These are phyloP conservation scores for Eucalyptus erythrocorys DNA, from an alignment of 345 rosid species.

Conservation along the genomic window DNA sequence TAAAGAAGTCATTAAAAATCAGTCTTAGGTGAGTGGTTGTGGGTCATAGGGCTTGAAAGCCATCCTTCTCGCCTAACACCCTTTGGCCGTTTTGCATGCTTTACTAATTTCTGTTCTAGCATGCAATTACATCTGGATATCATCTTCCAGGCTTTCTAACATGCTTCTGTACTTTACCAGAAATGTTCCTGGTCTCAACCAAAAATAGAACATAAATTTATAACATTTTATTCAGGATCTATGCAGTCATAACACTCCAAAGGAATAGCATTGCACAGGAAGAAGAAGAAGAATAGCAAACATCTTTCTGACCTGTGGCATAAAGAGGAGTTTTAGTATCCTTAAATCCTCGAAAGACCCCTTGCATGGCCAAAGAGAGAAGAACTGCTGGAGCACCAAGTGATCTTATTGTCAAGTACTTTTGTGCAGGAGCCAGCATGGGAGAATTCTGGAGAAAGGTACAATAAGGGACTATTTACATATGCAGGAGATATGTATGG, in stretches of 20 bases:
- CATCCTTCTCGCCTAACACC: neutral
- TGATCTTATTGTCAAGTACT: slow-evolving; percentile 63
- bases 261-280: neutral
- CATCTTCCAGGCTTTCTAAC: neutral
- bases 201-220: neutral
- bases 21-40: neutral
- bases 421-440: slow-evolving; percentile 62
- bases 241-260: neutral
- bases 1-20: neutral
- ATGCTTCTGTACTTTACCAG: neutral
- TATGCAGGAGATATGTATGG: neutral
- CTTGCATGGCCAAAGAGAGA: slow-evolving; percentile 92
- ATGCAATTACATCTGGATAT: neutral
- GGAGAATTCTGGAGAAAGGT: slow-evolving; percentile 38
- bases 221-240: neutral
- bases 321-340: slow-evolving; percentile 91
- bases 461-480: neutral
- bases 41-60: neutral
- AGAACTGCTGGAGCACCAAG: slow-evolving; percentile 93
- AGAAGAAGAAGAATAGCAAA: neutral
- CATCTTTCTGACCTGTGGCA: slow-evolving; percentile 52
- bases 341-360: slow-evolving; percentile 85
- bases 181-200: neutral
- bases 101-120: neutral
- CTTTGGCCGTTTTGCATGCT: neutral